These are phyloP conservation scores for Picochlorum costavermella DNA, from an alignment of 139 green algal genomes.

Conservation along the genomic window DNA sequence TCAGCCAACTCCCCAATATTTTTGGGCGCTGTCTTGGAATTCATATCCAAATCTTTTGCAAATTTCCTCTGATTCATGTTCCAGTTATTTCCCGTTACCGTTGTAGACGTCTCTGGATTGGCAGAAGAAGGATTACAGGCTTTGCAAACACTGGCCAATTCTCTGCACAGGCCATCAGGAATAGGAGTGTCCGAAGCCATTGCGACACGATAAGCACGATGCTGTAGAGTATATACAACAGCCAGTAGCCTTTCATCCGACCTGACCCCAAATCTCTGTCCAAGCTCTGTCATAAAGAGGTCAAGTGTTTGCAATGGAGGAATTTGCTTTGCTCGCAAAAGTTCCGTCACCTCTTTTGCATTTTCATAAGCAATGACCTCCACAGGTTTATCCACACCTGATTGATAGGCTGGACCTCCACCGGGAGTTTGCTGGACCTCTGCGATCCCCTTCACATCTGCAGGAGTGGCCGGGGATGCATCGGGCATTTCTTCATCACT, in stretches of 20 bases:
- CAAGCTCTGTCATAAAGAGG: conserved; percentile 39
- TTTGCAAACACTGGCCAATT: conserved; percentile 75
- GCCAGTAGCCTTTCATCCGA: conserved; percentile 89
- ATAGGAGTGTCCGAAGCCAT: conserved; percentile 53
- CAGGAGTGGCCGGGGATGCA: conserved; percentile 2
- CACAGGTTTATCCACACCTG: conserved; percentile 39
- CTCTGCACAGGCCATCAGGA: conserved; percentile 63
- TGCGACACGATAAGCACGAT: conserved; percentile 79
- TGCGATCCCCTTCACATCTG: conserved; percentile 16
- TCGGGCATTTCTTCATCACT: conserved; percentile 14
- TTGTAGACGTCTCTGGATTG: neutral
- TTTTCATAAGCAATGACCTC: conserved; percentile 37
- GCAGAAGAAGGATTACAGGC: conserved; percentile 47
- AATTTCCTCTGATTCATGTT: conserved; percentile 72
- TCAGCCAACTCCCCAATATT: conserved; percentile 78
- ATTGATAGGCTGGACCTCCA: conserved; percentile 2
- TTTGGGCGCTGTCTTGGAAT: conserved; percentile 53
- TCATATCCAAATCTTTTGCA: conserved; percentile 80
- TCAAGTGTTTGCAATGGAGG: conserved; percentile 30
- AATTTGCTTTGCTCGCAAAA: conserved; percentile 36
- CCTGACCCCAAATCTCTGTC: conserved; percentile 59
- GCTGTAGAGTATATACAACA: conserved; percentile 88
- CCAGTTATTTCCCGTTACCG: conserved; percentile 10
- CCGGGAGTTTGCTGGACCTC: neutral
- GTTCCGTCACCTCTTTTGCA: conserved; percentile 65